A percentile compares a stretch with the other conserved stretches of the same genome.
Conservation (phyloP, 2,329 filamentous ascomycete species). For the Annulohypoxylon truncatum region DNA sequence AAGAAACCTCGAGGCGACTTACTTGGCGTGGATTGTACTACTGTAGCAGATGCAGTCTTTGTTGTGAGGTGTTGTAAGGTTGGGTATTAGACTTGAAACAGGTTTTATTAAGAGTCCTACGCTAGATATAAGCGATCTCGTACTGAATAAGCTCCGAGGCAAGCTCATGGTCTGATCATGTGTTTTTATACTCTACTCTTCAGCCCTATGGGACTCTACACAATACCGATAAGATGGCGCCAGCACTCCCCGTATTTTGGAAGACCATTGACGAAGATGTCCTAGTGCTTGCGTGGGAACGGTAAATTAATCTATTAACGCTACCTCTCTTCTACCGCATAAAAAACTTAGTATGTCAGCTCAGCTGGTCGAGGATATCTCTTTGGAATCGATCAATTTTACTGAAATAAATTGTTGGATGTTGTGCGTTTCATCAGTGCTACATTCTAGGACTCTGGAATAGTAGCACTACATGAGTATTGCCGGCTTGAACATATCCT, state of each 20-base stretch:
- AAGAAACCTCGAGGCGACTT: background rate
- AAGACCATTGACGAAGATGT: background rate
- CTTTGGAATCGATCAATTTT: background rate
- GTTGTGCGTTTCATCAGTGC: background rate
- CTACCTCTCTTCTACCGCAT: background rate
- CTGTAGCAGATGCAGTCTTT: background rate
- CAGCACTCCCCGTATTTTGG: conserved; percentile 13
- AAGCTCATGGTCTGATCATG: background rate
- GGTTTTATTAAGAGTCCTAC: background rate
- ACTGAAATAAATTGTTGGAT: background rate
- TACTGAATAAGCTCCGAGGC: background rate
- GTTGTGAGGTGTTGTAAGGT: background rate
- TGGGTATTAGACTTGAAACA: background rate
- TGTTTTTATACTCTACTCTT: background rate
- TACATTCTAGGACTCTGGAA: background rate
- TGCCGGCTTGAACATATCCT: background rate
- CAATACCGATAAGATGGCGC: conserved; percentile 18
- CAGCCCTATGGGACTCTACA: conserved; percentile 15
- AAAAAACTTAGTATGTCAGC: background rate
- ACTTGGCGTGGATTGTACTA: background rate
- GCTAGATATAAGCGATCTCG: background rate
- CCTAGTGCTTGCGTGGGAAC: background rate
- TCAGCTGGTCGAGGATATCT: background rate
- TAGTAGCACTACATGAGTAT: background rate
- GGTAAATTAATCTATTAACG: background rate